Base-by-base conservation (phyloP, 805 yeast genomes). In the Komagataella pastoris region DNA sequence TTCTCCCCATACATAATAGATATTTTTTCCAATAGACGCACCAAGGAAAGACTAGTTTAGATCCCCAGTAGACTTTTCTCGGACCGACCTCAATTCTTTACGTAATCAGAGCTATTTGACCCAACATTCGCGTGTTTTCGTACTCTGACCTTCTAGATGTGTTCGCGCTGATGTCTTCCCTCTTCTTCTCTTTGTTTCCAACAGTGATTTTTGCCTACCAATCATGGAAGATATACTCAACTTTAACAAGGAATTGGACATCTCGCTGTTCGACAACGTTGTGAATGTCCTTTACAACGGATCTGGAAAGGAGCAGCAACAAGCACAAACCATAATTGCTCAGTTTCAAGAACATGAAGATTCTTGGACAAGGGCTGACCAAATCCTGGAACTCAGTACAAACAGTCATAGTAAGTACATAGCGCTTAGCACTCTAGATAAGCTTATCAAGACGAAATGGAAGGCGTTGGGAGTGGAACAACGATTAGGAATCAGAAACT, bases 321-420 rank as follows among this genome's bases (percentile, higher is more conserved):
- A 75, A 56, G 95, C 96, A 7, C 91, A 83, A 66, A 73, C 74
- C 44, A 69, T 84, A 7, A 75, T 86, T 59, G 83, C 85, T 19
- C 79, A 81, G 67, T 90, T 93, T 65, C 97, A 93, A 67, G 95
- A 88, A 55, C 85, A 89, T 65, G 95, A 93, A 2, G 96, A 91
- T 59, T 84, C 97, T 23, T 93, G 99, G 99, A 88, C 85, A 58
- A 79, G 85, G 52, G 93, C 95, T 40, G 98, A 91, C 61, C 81
- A 85, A 65, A 90, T 93, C 54, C 74, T 93, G 57, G 89, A 90
- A 58, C 74, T 72, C 55, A 81, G 95, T 3, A 70, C 72, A 49
- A 85, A 89, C 64, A 75, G 96, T 45, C 96, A 93, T 67, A 77
- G 96, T 36, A 93, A 93, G 69, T 91, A 85, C 67, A 85, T 93